phyloP scores from a whole-genome alignment of 2,329 filamentous ascomycete species.

The Claviceps paspali region DNA sequence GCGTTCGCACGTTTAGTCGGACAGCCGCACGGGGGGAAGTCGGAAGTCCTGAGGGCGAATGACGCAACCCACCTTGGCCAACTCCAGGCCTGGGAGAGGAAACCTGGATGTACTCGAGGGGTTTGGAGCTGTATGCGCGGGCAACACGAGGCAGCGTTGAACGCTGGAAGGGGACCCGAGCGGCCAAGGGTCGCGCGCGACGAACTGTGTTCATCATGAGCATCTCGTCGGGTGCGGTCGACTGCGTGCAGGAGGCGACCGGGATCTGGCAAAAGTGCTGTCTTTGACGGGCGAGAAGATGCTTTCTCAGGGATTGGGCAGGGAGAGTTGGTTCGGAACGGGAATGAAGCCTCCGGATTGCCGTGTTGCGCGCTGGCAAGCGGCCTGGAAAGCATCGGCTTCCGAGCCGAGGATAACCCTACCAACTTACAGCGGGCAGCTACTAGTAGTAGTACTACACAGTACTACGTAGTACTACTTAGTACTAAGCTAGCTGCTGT shows the following conservation, averaged over 20 bases:
- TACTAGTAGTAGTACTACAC: too few relatives aligned
- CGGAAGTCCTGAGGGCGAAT: background rate
- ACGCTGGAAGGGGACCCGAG: conserved; percentile 31
- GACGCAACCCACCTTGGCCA: conserved; percentile 52
- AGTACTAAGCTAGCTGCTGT: too few relatives aligned
- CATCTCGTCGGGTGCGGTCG: background rate
- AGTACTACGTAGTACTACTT: too few relatives aligned
- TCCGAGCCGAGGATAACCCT: conserved; percentile 14
- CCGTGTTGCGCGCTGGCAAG: background rate
- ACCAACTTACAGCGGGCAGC: too few relatives aligned
- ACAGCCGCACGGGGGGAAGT: background rate
- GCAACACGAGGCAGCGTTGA: conserved; percentile 40
- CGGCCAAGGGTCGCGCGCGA: conserved; percentile 42
- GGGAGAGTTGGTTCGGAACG: background rate
- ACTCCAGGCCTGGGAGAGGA: conserved; percentile 79
- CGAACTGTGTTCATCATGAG: conserved; percentile 37
- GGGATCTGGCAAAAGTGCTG: background rate
- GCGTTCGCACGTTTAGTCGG: conserved; percentile 5
- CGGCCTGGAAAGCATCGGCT: conserved; percentile 17
- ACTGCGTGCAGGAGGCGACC: background rate
- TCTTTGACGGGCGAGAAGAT: background rate
- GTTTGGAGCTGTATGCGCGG: conserved; percentile 35
- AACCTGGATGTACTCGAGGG: conserved; percentile 71
- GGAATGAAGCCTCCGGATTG: background rate
- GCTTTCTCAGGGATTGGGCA: background rate